Conservation (phyloP, 495 filamentous ascomycete species). For the Penicillium angulare region DNA sequence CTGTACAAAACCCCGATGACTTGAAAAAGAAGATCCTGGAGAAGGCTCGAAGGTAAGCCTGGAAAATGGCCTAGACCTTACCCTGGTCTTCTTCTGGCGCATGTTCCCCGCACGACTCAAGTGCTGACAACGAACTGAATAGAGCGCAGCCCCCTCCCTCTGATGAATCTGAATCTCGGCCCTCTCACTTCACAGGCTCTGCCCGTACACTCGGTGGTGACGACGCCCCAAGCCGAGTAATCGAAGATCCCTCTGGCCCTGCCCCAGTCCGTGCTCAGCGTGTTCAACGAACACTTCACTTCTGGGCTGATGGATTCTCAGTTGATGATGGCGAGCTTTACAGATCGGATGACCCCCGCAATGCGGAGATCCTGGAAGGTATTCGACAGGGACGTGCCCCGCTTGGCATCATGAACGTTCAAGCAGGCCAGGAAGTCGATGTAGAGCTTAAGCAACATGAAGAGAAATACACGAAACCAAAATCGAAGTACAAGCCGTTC, state of each 20-base stretch:
- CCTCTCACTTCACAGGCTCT: slow-evolving; percentile 69
- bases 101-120: neutral
- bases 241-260: slow-evolving; percentile 61
- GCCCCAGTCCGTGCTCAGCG: slow-evolving; percentile 42
- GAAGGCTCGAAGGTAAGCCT: slow-evolving; percentile 70
- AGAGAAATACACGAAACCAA: slow-evolving; percentile 77
- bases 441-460: slow-evolving; percentile 85
- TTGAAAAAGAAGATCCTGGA: slow-evolving; percentile 75
- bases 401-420: slow-evolving; percentile 83
- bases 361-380: slow-evolving; percentile 74
- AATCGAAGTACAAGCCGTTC: slow-evolving; percentile 87
- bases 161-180: slow-evolving; percentile 53
- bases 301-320: slow-evolving; percentile 94
- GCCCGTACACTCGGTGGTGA: slow-evolving; percentile 91
- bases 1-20: slow-evolving; percentile 86
- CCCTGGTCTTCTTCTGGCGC: too few relatives aligned
- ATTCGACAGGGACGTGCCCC: slow-evolving; percentile 88
- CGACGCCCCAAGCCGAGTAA: slow-evolving; percentile 69
- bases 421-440: slow-evolving; percentile 81
- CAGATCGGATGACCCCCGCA: slow-evolving; percentile 83
- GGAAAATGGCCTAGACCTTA: neutral
- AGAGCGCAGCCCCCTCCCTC: slow-evolving; percentile 61
- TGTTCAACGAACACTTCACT: slow-evolving; percentile 73
- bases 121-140: slow-evolving; percentile 1
- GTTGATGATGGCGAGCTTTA: slow-evolving; percentile 92